Evolutionary conservation across 257 asterid genomes (phyloP), one percentile per base, ranked within the genome.

Genomic region (Jacaranda mimosifolia): DNA sequence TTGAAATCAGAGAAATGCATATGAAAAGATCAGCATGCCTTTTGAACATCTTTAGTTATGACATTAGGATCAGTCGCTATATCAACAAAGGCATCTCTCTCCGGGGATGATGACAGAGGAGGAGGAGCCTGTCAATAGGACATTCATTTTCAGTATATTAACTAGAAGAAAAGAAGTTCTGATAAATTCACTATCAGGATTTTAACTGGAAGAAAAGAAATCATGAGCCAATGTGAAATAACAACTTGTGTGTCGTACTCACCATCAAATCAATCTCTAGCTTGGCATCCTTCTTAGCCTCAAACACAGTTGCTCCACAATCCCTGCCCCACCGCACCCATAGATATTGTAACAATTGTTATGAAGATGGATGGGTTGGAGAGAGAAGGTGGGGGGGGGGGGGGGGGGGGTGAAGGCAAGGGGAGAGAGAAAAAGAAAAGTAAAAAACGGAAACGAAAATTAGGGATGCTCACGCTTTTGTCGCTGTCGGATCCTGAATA

Each of bases 261-360:
- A 88, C 96, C 96, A 86, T 88, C 84, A 86, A 82, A 86, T 82
- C 90, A 82, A 84, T 86, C 77, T 78, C 81, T 64, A 80, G 67
- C 77, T 71, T 83, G 75, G 80, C 38, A 67, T 68, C 88, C 77
- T 63, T 75, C 83, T 63, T 82, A 40, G 81, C 75, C 83, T 78
- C 87, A 58, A 75, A 82, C 59, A 42, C 78, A 65, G 52, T 80
- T 63, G 88, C 51, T 40, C 70, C 82, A 76, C 79, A 3, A 77
- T 79, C 80, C 80, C 95, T 88, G 88, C 51, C 60, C 72, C 79
- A 60, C 59, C 75, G 32, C 80, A 73, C 78, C 32, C 80, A 85
- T 62, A 59, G 58, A 66, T 48, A 72, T 32, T 15, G 63, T 73
- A 59, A 79, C 82, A 48, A 59, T 62, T 52, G 65, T 52, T 53